phyloP scores from a whole-genome alignment of 441 rosid genomes.

The Breynia disticha region DNA sequence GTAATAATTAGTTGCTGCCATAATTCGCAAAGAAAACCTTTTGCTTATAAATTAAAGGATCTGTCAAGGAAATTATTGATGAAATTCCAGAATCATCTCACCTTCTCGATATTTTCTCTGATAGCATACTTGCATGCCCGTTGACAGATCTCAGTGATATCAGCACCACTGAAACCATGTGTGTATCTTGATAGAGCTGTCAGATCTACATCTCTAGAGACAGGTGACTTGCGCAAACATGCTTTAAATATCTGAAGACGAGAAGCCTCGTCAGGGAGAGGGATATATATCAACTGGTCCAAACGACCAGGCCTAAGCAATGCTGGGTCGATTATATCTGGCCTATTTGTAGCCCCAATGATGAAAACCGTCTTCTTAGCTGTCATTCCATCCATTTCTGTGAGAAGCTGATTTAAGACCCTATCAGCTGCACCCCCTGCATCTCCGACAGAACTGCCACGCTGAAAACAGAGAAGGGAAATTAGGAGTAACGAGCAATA shows the following conservation, averaged over 20 bases:
- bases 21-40: no score
- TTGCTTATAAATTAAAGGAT: no score
- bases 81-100: slow-evolving; percentile 6
- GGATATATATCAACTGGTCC: slow-evolving; percentile 69
- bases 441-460: slow-evolving; percentile 66
- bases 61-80: no score
- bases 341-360: slow-evolving; percentile 65
- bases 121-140: slow-evolving; percentile 68
- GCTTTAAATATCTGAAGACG: slow-evolving; percentile 55
- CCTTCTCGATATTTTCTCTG: slow-evolving; percentile 71
- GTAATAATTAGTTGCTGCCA: no score
- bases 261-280: slow-evolving; percentile 72
- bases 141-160: slow-evolving; percentile 70
- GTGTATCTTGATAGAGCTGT: slow-evolving; percentile 60
- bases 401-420: slow-evolving; percentile 61
- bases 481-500: slow-evolving; percentile 3
- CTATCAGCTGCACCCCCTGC: slow-evolving; percentile 76
- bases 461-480: slow-evolving; percentile 22
- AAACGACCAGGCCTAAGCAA: slow-evolving; percentile 64
- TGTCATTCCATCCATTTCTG: slow-evolving; percentile 83
- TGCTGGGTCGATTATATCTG: slow-evolving; percentile 66
- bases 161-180: slow-evolving; percentile 76
- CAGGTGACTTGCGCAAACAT: slow-evolving; percentile 59
- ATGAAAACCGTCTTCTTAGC: slow-evolving; percentile 69
- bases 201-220: slow-evolving; percentile 57